Conservation (phyloP, 257 asterid species). For the Solanum virginianum region DNA sequence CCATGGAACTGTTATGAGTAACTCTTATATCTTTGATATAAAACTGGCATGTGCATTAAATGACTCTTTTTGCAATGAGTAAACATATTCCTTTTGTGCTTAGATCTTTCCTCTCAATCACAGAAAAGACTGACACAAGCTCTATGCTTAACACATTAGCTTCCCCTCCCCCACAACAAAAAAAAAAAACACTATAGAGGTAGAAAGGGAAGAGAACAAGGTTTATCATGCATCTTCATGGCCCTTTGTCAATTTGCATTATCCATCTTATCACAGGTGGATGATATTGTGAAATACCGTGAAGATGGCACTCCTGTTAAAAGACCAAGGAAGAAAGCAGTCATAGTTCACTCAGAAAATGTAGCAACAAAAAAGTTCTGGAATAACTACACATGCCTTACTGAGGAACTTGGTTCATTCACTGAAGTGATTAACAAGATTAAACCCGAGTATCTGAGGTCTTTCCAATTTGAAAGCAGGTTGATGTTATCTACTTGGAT, state of each 20-base stretch:
- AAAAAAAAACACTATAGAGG: background rate
- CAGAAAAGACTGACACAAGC: background rate
- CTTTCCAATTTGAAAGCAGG: slow-evolving; percentile 48
- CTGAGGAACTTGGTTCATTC: slow-evolving; percentile 51
- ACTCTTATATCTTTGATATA: background rate
- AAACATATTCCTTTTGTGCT: background rate
- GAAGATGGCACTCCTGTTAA: slow-evolving; percentile 60
- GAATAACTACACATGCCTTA: slow-evolving; percentile 33
- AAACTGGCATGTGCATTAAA: background rate
- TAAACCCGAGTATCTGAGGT: slow-evolving; percentile 47
- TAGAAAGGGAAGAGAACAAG: background rate
- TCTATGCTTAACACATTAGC: background rate
- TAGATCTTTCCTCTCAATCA: background rate
- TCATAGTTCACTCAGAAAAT: slow-evolving; percentile 41
- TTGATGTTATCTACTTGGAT: slow-evolving; percentile 65
- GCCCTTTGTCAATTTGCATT: background rate
- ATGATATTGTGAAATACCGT: slow-evolving; percentile 53
- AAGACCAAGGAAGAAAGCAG: slow-evolving; percentile 43
- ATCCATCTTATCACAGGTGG: slow-evolving; percentile 31
- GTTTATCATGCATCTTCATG: background rate
- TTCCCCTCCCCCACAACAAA: no score
- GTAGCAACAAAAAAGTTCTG: slow-evolving; percentile 69
- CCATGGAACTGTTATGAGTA: background rate
- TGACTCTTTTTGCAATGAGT: background rate
- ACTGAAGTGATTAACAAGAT: slow-evolving; percentile 34